Percentiles rank a stretch among this genome's conserved stretches.
Conservation (phyloP, 192 early-diverging fungal species). For the Gigaspora rosea region DNA sequence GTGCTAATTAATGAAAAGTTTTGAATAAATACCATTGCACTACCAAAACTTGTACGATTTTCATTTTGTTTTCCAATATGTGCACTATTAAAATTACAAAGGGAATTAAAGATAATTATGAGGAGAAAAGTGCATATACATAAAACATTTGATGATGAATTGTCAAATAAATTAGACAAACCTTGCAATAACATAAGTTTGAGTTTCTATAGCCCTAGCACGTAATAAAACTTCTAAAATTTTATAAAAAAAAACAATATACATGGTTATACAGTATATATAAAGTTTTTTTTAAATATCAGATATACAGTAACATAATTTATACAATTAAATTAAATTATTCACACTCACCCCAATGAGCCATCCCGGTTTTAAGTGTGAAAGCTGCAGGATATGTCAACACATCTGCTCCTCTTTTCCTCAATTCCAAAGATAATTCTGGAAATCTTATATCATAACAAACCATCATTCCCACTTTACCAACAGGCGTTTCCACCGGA, state of each 20-base stretch:
- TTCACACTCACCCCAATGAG: conserved; percentile 70
- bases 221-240: conserved; percentile 66
- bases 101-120: background rate
- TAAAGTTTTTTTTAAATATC: background rate
- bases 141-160: background rate
- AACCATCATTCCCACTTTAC: conserved; percentile 59
- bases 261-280: background rate
- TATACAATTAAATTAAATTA: background rate
- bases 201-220: conserved; percentile 83
- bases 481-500: conserved; percentile 55
- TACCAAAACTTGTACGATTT: conserved; percentile 73
- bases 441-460: conserved; percentile 89
- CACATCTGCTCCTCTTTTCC: conserved; percentile 64
- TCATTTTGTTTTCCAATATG: conserved; percentile 75
- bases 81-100: conserved; percentile 46
- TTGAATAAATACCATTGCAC: conserved; percentile 63
- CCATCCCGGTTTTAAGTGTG: conserved; percentile 75
- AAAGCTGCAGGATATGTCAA: conserved; percentile 83
- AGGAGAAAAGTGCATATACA: background rate
- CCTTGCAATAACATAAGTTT: conserved; percentile 76
- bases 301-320: background rate
- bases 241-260: too few relatives aligned
- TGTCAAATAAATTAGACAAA: background rate
- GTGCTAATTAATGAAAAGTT: background rate
- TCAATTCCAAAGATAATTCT: conserved; percentile 59